These are phyloP conservation scores for Oryza officinalis DNA, from an alignment of 176 grass and related monocot species.

Conservation along the genomic window DNA sequence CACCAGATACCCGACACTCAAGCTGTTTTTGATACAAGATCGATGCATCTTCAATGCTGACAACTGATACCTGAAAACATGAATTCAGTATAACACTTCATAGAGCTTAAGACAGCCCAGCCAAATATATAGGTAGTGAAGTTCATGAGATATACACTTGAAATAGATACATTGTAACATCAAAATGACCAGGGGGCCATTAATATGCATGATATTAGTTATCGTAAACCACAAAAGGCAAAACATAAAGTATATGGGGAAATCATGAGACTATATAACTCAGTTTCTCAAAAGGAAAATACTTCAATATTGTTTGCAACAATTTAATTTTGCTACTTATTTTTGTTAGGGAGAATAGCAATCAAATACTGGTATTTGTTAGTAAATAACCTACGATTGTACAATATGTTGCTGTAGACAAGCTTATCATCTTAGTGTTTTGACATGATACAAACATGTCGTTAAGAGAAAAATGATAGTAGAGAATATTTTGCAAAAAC, in stretches of 20 bases:
- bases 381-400: neutral
- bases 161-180: neutral
- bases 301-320: neutral
- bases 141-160: conserved; percentile 6
- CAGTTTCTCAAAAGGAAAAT: neutral
- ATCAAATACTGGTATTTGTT: neutral
- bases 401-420: neutral
- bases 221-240: neutral
- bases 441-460: conserved; percentile 10
- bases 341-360: conserved; percentile 4
- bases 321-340: neutral
- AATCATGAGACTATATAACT: conserved; percentile 4
- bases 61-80: conserved; percentile 75
- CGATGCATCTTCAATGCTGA: conserved; percentile 63
- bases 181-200: neutral
- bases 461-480: neutral
- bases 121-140: neutral
- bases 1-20: conserved; percentile 68
- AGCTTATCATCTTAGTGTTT: neutral
- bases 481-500: neutral
- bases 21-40: conserved; percentile 94
- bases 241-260: neutral
- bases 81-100: conserved; percentile 1
- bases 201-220: neutral
- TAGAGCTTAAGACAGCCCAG: conserved; percentile 26